Evolutionary conservation across 805 yeast species (phyloP).

Genomic region (Candida palmyrensis): DNA sequence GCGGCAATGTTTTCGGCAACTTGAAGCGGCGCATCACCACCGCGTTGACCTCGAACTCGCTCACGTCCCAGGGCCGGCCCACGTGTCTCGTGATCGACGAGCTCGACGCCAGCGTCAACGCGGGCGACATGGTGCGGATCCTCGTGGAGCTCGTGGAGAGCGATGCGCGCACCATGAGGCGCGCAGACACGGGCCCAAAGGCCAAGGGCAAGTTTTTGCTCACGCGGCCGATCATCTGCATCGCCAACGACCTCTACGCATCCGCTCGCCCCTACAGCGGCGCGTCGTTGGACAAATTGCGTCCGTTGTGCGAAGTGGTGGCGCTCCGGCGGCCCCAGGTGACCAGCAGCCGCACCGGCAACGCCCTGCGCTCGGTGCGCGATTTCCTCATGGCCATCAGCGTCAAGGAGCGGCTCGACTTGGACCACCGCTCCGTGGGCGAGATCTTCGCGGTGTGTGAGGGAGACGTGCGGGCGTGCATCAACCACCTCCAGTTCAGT

Average conservation of each 20-base stretch:
- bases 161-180: conserved; percentile 49
- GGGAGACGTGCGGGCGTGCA: conserved; percentile 81
- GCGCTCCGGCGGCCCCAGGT: conserved; percentile 56
- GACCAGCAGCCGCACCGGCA: conserved; percentile 31
- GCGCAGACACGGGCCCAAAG: conserved; percentile 13
- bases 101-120: conserved; percentile 51
- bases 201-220: conserved; percentile 37
- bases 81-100: conserved; percentile 85
- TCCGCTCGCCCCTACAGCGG: conserved; percentile 26
- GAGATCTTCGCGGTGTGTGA: conserved; percentile 68
- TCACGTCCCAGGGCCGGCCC: conserved; percentile 67
- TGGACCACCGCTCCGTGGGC: conserved; percentile 48
- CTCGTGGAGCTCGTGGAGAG: conserved; percentile 57
- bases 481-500: conserved; percentile 73
- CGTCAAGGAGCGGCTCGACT: conserved; percentile 44
- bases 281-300: conserved; percentile 70
- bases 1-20: no score
- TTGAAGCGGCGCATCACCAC: conserved; percentile 38
- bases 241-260: conserved; percentile 84
- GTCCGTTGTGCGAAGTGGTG: conserved; percentile 69
- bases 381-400: conserved; percentile 45
- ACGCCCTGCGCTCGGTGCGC: conserved; percentile 31
- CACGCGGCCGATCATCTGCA: conserved; percentile 81
- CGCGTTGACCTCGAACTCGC: conserved; percentile 54
- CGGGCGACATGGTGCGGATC: conserved; percentile 32